These are phyloP conservation scores for Entamoeba moshkovskii DNA, from an alignment of 208 protist species.

Conservation along the genomic window DNA sequence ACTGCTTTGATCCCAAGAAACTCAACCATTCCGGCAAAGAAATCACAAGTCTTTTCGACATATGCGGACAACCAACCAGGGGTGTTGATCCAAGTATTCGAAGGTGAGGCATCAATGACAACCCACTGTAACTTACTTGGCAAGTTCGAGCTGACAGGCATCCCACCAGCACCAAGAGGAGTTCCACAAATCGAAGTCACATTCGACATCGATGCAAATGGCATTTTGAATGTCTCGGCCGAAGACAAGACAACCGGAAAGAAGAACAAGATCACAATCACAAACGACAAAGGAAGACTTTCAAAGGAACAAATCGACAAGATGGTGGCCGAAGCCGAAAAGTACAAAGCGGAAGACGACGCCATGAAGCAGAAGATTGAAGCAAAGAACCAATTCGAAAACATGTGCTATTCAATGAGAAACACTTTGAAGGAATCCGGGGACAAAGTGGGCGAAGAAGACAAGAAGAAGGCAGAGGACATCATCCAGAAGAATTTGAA, in stretches of 20 bases:
- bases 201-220: slow-evolving; percentile 89
- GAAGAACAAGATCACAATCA: slow-evolving; percentile 69
- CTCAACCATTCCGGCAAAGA: slow-evolving; percentile 29
- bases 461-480: slow-evolving; percentile 5
- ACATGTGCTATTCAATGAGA: neutral
- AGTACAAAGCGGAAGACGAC: slow-evolving; percentile 20
- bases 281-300: slow-evolving; percentile 46
- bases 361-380: slow-evolving; percentile 5
- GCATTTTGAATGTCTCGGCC: slow-evolving; percentile 82
- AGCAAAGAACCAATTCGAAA: slow-evolving; percentile 20
- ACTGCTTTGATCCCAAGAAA: slow-evolving; percentile 29
- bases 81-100: slow-evolving; percentile 78
- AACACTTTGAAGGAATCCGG: neutral
- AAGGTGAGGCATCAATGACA: slow-evolving; percentile 87
- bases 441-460: neutral
- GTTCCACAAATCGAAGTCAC: slow-evolving; percentile 77
- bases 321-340: slow-evolving; percentile 20
- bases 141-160: slow-evolving; percentile 86
- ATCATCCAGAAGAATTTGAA: neutral
- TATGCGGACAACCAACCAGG: slow-evolving; percentile 65
- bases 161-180: slow-evolving; percentile 53
- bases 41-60: slow-evolving; percentile 69
- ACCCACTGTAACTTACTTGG: slow-evolving; percentile 88
- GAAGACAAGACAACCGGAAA: slow-evolving; percentile 74
- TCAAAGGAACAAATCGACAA: slow-evolving; percentile 27